Evolutionary conservation across 768 basidiomycete species (phyloP), one percentile per base, ranked within the genome.

Genomic region (Trametes villosa): DNA sequence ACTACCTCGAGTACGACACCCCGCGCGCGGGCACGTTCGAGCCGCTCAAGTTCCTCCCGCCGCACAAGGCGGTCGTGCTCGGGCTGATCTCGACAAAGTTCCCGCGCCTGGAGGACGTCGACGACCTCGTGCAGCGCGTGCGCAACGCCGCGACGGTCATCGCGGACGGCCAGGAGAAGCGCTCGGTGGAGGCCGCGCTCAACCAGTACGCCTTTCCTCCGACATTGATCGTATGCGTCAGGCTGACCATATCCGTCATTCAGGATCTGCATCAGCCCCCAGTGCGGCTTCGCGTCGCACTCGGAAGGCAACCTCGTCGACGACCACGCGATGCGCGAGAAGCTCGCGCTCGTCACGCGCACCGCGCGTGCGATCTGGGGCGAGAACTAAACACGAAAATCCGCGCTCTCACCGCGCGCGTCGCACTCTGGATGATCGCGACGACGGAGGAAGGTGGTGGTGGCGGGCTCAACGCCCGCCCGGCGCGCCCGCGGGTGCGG

Each of bases 1-100:
- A 69, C 66, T 81, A 79, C 68, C 77, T 88, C 38, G 86, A 87
- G 72, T 87, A 86, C 68, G 86, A 88, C 70, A 83, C 81, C n/a
- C 80, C 80, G 62, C 83, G 85, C 48, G 80, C 85, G 2, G 86
- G 86, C 27, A 79, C 83, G 59, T 87, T 87, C 64, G 66, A 75
- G 58, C 83, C 86, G n/a, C 77, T 87, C 15, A 80, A 75, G 68
- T 68, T 76, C 62, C 75, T 87, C 12, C 86, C 86, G 1, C 70
- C 73, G 42, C 65, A 78, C 65, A 81, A 80, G 60, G 67, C 69
- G 9, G 67, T 79, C 52, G 74, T 81, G 36, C 71, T 81, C 33
- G 80, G 80, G 22, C 69, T 81, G 29, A 66, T 81, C 44, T 79
- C 80, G 3, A 77, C 77, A 29, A 81, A 81, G 67, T 71, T 79